phyloP scores from a whole-genome alignment of 805 yeast genomes.

The Clavispora vitiphila region DNA sequence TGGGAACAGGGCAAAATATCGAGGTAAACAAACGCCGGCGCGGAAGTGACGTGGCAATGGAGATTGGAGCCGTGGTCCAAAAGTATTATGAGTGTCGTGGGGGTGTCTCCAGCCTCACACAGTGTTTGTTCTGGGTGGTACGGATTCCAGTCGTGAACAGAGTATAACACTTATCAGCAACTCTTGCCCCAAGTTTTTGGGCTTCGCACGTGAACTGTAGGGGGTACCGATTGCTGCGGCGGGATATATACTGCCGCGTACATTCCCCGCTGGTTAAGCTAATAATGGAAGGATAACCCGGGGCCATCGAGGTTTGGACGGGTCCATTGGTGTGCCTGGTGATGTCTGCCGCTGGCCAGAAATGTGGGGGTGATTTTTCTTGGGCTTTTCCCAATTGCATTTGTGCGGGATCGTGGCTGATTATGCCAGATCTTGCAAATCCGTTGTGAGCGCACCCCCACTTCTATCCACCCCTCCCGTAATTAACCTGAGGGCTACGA shows the following conservation, averaged over 20 bases:
- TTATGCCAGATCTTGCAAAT: background rate
- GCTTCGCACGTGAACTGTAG: slow-evolving; percentile 1
- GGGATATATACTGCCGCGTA: background rate
- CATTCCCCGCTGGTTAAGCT: background rate
- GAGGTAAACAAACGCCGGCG: background rate
- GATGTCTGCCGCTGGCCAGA: background rate
- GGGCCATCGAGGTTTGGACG: too few species aligned
- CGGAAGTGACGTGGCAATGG: background rate
- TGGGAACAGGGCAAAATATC: background rate
- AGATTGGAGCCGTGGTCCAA: background rate
- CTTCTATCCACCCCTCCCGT: background rate
- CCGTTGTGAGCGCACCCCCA: background rate
- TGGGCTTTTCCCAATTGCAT: background rate
- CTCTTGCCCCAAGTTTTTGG: background rate
- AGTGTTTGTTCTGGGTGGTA: background rate
- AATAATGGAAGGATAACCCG: background rate
- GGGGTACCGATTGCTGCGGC: slow-evolving; percentile 1
- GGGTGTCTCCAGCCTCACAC: background rate
- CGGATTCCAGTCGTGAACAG: background rate
- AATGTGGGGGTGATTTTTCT: background rate
- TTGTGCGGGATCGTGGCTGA: background rate
- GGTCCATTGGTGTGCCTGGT: too few species aligned
- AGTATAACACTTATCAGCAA: background rate
- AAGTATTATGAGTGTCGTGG: background rate
- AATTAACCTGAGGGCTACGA: too few species aligned